Conservation (phyloP, 2,329 filamentous ascomycete species). For the Rugonectria rugulosa region DNA sequence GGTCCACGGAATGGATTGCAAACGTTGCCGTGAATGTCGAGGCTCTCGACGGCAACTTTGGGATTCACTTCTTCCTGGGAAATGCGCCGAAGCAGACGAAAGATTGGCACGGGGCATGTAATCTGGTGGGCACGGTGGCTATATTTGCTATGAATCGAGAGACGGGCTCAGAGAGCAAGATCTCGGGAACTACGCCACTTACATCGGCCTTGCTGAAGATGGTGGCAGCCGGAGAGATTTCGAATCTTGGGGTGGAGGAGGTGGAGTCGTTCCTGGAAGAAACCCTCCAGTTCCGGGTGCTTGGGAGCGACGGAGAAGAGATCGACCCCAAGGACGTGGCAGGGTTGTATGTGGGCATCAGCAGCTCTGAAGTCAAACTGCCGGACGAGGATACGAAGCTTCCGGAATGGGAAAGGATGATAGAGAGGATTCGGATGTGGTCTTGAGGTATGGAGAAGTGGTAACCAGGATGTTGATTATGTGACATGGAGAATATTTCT, state of each 20-base stretch:
- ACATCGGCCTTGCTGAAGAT: conserved; percentile 57
- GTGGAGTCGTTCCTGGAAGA: conserved; percentile 52
- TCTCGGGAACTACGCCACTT: conserved; percentile 60
- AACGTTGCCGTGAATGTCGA: conserved; percentile 70
- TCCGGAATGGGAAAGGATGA: conserved; percentile 38
- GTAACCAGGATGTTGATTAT: neutral
- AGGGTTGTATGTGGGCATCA: conserved; percentile 42
- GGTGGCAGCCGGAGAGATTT: conserved; percentile 47
- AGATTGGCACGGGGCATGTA: conserved; percentile 60
- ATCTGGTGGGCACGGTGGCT: conserved; percentile 68
- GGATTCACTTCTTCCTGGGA: conserved; percentile 73
- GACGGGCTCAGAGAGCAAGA: conserved; percentile 43
- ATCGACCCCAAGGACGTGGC: conserved; percentile 37
- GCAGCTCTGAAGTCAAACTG: conserved; percentile 40
- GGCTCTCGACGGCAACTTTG: conserved; percentile 66
- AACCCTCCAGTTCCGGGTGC: conserved; percentile 46
- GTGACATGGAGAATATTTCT: neutral
- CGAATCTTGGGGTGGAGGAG: conserved; percentile 45
- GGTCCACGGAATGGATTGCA: conserved; percentile 71
- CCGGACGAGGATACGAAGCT: conserved; percentile 37
- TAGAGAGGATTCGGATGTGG: conserved; percentile 39
- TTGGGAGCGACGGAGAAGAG: conserved; percentile 35
- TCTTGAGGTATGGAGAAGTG: neutral
- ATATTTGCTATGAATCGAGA: conserved; percentile 57
- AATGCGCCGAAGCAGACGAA: conserved; percentile 51